Base-by-base conservation (phyloP, 169 alveolate species). In the Plasmodium gallinaceum region DNA sequence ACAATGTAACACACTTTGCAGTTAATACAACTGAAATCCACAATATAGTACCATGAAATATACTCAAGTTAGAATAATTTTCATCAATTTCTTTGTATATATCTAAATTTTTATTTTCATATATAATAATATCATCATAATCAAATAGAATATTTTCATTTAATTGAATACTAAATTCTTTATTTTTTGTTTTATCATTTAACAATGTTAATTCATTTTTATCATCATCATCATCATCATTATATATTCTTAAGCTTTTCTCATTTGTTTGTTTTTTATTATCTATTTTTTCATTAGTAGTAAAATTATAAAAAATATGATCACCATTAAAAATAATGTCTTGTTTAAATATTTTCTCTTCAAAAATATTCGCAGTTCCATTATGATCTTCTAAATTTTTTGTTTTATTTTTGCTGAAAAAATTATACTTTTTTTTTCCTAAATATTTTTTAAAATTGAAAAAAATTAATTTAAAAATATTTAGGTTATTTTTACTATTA, bases 21-120 rank as follows among this genome's bases (percentile, higher is more conserved):
- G 87, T 70, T 70, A 85, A 60, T 9, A 85, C 42, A 37, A 85
- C 87, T 69, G 58, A 85, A 1, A 85, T 22, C 92, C 92, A 85
- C 12, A 85, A 69, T 10, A 69, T 0, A 20, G 70, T 20, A 16
- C 62, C 26, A 20, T 69, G 62, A 58, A 69, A 43, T 58, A 85
- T 22, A 71, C 42, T 62, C 7, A 45, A 9, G 48, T 70, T 26
- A 16, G 16, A 12, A 72, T 80, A 80, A 7, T 51, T 57, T 18
- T 69, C 69, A 43, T 60, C 74, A 57, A 48, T 60, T 39, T 69
- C 22, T 45, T 85, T 69, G 52, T 43, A 26, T 10, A 70, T 57
- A n/a, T 69, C 57, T 16, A 51, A 39, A 69, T 85, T 45, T 43
- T 57, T 85, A 46, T 83, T 83, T 39, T 83, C 91, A 57, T 83